Conservation (phyloP, 768 basidiomycete species). For the Tricholomella constricta region DNA sequence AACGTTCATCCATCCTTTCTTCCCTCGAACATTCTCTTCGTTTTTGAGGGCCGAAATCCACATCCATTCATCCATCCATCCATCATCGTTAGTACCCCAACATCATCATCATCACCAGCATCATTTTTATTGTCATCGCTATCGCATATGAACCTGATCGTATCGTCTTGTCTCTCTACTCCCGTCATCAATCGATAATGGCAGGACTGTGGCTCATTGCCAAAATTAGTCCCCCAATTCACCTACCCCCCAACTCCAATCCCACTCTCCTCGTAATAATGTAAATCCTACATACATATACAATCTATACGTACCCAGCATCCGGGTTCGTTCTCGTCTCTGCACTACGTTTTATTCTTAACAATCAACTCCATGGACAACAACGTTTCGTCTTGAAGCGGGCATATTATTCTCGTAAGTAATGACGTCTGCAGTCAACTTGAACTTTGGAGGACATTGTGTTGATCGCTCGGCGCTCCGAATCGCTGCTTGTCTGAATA, state of each 20-base stretch:
- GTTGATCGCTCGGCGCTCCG: neutral
- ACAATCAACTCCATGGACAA: constrained; percentile 9
- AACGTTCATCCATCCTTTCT: neutral
- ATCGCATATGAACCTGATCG: constrained; percentile 9
- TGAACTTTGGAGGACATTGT: no score
- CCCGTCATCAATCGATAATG: neutral
- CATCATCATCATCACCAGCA: constrained; percentile 11
- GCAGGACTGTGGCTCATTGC: neutral
- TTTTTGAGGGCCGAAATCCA: neutral
- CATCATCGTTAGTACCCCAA: constrained; percentile 1
- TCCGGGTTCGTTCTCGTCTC: neutral
- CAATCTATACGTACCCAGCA: constrained; percentile 5
- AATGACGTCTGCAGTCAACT: no score
- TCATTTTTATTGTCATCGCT: constrained; percentile 5
- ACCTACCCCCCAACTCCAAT: no score
- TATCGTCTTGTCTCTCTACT: neutral
- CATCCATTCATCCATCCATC: neutral
- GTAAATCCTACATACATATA: constrained; percentile 14
- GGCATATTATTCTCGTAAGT: no score
- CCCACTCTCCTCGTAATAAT: constrained; percentile 4
- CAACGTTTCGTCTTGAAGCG: neutral
- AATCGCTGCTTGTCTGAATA: neutral
- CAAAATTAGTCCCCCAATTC: neutral
- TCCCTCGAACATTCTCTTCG: constrained; percentile 10
- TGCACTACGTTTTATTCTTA: constrained; percentile 14